Evolutionary conservation across 2,329 filamentous ascomycete species (phyloP).

Genomic region (Penicillium sp.): DNA sequence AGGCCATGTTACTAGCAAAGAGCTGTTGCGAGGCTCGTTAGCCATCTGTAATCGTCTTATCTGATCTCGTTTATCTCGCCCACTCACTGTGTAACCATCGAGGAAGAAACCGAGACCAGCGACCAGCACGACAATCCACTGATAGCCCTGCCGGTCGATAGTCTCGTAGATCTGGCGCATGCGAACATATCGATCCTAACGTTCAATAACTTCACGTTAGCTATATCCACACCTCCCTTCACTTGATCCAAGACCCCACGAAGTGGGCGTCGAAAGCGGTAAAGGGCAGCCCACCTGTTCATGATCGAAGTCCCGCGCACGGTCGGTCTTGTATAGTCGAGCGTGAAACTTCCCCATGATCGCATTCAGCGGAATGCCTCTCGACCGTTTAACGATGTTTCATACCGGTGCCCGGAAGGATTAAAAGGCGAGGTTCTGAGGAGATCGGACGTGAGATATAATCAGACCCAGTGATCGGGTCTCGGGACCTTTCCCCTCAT

Average conservation of each 20-base stretch:
- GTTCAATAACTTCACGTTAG: slow-evolving; percentile 3
- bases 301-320: slow-evolving; percentile 52
- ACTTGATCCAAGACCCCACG: neutral
- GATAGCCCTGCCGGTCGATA: slow-evolving; percentile 51
- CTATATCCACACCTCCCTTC: neutral
- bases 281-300: slow-evolving; percentile 42
- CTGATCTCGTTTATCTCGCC: neutral
- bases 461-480: neutral
- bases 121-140: slow-evolving; percentile 54
- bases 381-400: slow-evolving; percentile 10
- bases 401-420: slow-evolving; percentile 9
- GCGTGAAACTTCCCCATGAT: slow-evolving; percentile 44
- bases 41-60: neutral
- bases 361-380: slow-evolving; percentile 8
- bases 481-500: slow-evolving; percentile 5
- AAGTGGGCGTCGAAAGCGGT: neutral
- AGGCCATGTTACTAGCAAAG: slow-evolving; percentile 58
- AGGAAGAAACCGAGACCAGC: slow-evolving; percentile 59
- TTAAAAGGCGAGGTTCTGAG: neutral
- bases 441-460: slow-evolving; percentile 13
- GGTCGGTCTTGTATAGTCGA: slow-evolving; percentile 52
- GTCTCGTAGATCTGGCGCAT: slow-evolving; percentile 53
- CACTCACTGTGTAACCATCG: slow-evolving; percentile 51
- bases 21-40: slow-evolving; percentile 37
- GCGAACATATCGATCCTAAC: slow-evolving; percentile 50